Conservation (phyloP, 2,329 filamentous ascomycete genomes). For the Colletotrichum horii region DNA sequence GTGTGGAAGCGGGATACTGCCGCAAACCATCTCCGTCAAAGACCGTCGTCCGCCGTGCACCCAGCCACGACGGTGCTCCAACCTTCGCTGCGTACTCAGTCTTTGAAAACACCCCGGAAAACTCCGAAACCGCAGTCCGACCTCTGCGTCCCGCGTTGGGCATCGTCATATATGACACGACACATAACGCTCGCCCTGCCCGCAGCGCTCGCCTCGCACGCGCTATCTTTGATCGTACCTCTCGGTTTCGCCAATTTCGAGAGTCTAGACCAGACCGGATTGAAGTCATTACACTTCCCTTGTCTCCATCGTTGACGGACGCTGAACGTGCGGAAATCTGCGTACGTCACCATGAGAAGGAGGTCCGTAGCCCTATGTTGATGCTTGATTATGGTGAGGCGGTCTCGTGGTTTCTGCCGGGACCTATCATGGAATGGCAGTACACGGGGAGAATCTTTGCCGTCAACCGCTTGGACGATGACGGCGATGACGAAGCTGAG, state of each 20-base stretch:
- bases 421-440: not conserved
- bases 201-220: not conserved
- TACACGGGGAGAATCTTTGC: not conserved
- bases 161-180: not conserved
- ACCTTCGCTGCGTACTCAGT: not conserved
- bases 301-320: not conserved
- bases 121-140: not conserved
- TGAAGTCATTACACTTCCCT: not conserved
- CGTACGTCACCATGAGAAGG: not conserved
- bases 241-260: not conserved
- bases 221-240: not conserved
- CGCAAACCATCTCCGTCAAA: not conserved
- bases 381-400: not conserved
- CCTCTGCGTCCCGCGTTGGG: not conserved
- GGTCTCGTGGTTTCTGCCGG: not conserved
- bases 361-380: not conserved
- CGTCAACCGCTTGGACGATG: not conserved
- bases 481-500: not conserved
- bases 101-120: not conserved
- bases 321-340: not conserved
- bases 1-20: not conserved
- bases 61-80: not conserved
- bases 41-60: not conserved
- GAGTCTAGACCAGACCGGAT: not conserved
- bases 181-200: not conserved